phyloP scores from a whole-genome alignment of 2,329 filamentous ascomycete genomes.

The Stylonectria norvegica region DNA sequence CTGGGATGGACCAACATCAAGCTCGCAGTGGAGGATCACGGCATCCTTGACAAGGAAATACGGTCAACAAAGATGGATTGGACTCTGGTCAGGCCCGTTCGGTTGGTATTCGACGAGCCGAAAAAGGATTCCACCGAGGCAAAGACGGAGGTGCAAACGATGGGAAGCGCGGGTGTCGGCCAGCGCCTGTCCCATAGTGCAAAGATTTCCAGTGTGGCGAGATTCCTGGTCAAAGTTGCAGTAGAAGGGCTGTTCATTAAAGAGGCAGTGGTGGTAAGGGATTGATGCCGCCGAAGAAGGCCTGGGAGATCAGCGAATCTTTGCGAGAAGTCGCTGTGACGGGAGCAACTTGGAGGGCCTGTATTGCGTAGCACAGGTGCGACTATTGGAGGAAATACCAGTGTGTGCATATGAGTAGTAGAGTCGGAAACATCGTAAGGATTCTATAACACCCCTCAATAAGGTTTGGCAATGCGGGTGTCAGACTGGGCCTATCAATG shows the following conservation, averaged over 20 bases:
- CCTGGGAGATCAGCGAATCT: too few relatives aligned
- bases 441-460: too few relatives aligned
- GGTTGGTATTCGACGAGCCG: conserved; percentile 29
- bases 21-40: conserved; percentile 37
- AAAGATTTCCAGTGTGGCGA: conserved; percentile 27
- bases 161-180: conserved; percentile 31
- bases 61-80: conserved; percentile 33
- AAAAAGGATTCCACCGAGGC: conserved; percentile 10
- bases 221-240: conserved; percentile 34
- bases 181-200: conserved; percentile 31
- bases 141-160: conserved; percentile 18
- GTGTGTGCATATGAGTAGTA: too few relatives aligned
- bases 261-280: conserved; percentile 16
- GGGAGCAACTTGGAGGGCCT: too few relatives aligned
- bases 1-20: conserved; percentile 40
- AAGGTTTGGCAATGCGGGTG: too few relatives aligned
- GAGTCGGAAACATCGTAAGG: too few relatives aligned
- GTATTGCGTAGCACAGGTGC: too few relatives aligned
- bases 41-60: conserved; percentile 36
- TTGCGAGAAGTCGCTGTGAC: too few relatives aligned
- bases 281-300: conserved; percentile 10
- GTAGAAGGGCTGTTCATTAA: conserved; percentile 23
- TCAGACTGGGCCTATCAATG: too few relatives aligned
- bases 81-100: conserved; percentile 35
- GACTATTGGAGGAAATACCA: too few relatives aligned